Evolutionary conservation across 2,329 filamentous ascomycete genomes (phyloP), one percentile per base, ranked within the genome.

Genomic region (Scytalidium lignicola): DNA sequence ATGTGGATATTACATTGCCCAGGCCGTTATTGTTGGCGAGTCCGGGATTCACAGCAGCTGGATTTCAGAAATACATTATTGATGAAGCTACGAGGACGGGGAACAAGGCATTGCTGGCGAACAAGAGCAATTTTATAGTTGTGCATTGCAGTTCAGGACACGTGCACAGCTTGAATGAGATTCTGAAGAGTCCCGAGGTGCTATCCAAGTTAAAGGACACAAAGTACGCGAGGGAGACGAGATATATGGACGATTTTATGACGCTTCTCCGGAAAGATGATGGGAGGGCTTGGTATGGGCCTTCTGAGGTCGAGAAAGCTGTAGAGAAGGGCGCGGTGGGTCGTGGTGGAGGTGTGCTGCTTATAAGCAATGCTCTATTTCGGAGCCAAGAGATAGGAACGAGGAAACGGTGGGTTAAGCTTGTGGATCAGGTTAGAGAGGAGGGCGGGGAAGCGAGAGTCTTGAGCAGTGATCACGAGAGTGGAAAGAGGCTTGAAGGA

Each of bases 391-490:
- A 95, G 50, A 78, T 96, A 5, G 78, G 74, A 1, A 85, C 83
- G 51, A 76, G 93, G 57, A 88, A 85, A 64, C 80, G 83, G 55
- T 97, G 91, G 75, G 92, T 97, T 1, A 73, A 73, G 8, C 74
- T 97, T 42, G 91, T 97, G 3, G 92, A 97, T 65, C 85, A 84
- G 54, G 92, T 97, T n/a, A 82, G 84, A 56, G 83, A 83, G 2
- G 85, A 90, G 55, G 93, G 92, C 4, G 93, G 92, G 1, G 90
- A 96, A 56, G 88, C 90, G 1, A 76, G 88, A 47, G 81, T 97
- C n/a, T 70, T 97, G 22, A 97, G 92, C 67, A 91, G 88, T 60
- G 86, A 95, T 62, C 92, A 97, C 67, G 92, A 96, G 72, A 96
- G 91, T 65, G 93, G 93, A 1, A 86, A 86, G 70, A 76, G 90